Base-by-base conservation (phyloP, 345 rosid genomes). In the Eucalyptus cloeziana region DNA sequence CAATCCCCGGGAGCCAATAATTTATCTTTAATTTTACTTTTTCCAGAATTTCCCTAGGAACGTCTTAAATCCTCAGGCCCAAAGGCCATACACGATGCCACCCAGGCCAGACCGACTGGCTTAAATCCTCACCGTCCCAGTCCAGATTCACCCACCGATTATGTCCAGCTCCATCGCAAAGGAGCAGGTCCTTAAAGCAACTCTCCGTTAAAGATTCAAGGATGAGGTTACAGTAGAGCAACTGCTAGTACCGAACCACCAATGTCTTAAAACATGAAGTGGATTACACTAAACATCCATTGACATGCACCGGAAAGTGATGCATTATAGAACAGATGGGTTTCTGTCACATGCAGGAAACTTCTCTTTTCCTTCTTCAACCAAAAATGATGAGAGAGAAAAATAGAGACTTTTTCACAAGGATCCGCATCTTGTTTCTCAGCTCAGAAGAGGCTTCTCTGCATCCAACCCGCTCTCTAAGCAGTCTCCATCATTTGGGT, bases 361-460 rank as follows among this genome's bases (percentile, higher is more conserved):
- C 83, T 37, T 47, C 27, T 76, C 83, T 37, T 76, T 76, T 37
- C 37, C n/a, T 50, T 31, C 56, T 50, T 16, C 4, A 8, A 49
- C 13, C 56, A 1, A 49, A 31, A 49, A 49, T 30, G 40, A 49
- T 16, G 87, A 45, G 54, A 30, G 49, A 45, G 49, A 69, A 45
- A 49, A 64, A 87, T 45, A 49, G 47, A 43, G 85, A 47, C 19
- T 17, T 30, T 13, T 45, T 4, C 47, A 27, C 45, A 49, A 49
- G 22, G 80, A 91, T 33, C 19, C 91, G 52, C 80, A 27, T 69
- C 31, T 86, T 56, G 85, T 86, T n/a, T 85, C 43, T 91, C 88
- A 97, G 90, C 94, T 92, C 88, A 98, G 89, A 37, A 97, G 97
- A 93, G 97, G 98, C 93, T 94, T 94, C 96, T 90, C 91, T 60